Conservation (phyloP, 768 basidiomycete species). For the Phylloporus rhodoxanthus region DNA sequence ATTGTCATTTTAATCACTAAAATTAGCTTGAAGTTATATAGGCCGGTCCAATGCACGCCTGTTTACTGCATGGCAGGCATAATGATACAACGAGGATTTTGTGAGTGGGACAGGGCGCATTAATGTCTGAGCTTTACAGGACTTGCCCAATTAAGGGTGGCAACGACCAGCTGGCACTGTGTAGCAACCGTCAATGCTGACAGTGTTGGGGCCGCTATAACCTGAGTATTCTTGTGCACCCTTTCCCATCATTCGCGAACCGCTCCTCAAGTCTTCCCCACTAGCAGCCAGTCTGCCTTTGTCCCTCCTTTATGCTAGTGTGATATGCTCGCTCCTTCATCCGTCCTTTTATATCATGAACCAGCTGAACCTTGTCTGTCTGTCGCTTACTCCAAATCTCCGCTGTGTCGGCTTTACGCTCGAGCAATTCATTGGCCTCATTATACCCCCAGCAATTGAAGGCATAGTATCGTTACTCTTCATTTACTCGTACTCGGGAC, state of each 20-base stretch:
- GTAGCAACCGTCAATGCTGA: slow-evolving; percentile 16
- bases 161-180: too few species aligned
- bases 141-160: slow-evolving; percentile 7
- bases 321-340: slow-evolving; percentile 33
- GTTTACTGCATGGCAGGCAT: background rate
- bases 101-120: background rate
- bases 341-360: slow-evolving; percentile 14
- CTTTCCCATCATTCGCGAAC: slow-evolving; percentile 26
- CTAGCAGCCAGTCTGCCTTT: slow-evolving; percentile 45
- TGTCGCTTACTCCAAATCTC: slow-evolving; percentile 64
- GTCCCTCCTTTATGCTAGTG: slow-evolving; percentile 21
- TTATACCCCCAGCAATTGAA: slow-evolving; percentile 63
- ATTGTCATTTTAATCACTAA: background rate
- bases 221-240: slow-evolving; percentile 8
- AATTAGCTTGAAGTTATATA: background rate
- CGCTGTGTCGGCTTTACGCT: slow-evolving; percentile 56
- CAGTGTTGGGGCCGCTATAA: background rate
- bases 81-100: background rate
- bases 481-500: slow-evolving; percentile 43
- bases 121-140: background rate
- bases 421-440: slow-evolving; percentile 43
- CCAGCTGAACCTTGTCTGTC: slow-evolving; percentile 53
- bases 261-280: slow-evolving; percentile 8
- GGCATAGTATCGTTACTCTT: slow-evolving; percentile 52
- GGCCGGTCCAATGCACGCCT: background rate